A percentile compares a stretch with the other conserved stretches of the same genome.
Evolutionary conservation across 768 basidiomycete genomes (phyloP).

Genomic region (Lyophyllum decastes): DNA sequence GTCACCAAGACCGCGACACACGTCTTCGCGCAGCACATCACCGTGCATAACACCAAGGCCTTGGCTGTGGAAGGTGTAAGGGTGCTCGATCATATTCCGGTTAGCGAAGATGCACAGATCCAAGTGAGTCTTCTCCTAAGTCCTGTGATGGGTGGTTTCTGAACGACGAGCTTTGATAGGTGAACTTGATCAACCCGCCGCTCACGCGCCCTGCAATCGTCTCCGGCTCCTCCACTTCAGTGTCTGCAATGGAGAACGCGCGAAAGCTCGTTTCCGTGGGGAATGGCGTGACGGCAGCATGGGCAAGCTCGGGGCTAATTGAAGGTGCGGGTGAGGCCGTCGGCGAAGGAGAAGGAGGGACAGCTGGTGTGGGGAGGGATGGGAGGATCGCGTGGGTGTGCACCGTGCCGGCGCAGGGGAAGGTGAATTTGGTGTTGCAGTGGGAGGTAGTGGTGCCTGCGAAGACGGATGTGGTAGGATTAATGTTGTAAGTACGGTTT

Average conservation of each 20-base stretch:
- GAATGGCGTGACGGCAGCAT: background rate
- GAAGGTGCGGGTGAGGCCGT: too few relatives aligned
- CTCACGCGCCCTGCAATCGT: too few relatives aligned
- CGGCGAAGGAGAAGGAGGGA: background rate
- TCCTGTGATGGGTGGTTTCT: constrained; percentile 18
- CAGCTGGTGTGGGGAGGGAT: background rate
- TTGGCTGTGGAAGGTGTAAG: constrained; percentile 25
- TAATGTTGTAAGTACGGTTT: too few relatives aligned
- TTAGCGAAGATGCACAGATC: constrained; percentile 32
- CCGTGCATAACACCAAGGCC: constrained; percentile 36
- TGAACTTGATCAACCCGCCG: background rate
- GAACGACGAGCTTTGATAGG: constrained; percentile 12
- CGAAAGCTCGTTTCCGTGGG: background rate
- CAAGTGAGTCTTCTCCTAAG: constrained; percentile 21
- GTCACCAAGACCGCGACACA: constrained; percentile 31
- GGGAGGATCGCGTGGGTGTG: background rate
- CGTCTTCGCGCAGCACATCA: constrained; percentile 35
- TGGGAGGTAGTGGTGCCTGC: constrained; percentile 20
- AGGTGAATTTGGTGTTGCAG: background rate
- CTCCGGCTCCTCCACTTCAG: too few relatives aligned
- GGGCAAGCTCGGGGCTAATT: too few relatives aligned
- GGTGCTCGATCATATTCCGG: constrained; percentile 37
- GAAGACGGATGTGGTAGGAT: background rate
- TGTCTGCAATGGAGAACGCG: too few relatives aligned
- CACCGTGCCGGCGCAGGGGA: background rate